These are phyloP conservation scores for Cicer bijugum DNA, from an alignment of 306 rosid genomes.

Conservation along the genomic window DNA sequence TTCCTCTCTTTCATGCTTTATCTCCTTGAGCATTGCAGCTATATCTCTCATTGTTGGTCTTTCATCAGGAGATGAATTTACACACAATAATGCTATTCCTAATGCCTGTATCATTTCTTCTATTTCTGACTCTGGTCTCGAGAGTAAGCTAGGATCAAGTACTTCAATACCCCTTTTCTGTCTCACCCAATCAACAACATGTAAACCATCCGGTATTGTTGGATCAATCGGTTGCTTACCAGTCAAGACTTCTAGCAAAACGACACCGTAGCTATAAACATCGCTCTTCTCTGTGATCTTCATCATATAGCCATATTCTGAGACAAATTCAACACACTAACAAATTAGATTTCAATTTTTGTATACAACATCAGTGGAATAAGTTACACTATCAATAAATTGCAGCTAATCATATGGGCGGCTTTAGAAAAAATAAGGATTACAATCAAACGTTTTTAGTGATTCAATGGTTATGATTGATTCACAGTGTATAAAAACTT, in stretches of 20 bases:
- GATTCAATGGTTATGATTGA: background rate
- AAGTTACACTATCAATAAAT: background rate
- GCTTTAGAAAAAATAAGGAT: background rate
- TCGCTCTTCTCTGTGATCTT: conserved; percentile 73
- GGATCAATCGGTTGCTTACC: conserved; percentile 99
- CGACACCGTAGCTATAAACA: conserved; percentile 87
- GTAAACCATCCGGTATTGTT: conserved; percentile 85
- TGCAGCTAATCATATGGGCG: background rate
- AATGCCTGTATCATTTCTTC: conserved; percentile 89
- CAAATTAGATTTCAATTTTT: background rate
- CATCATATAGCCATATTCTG: conserved; percentile 96
- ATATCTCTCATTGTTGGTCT: conserved; percentile 97
- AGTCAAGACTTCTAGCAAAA: conserved; percentile 78
- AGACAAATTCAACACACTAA: conserved; percentile 24
- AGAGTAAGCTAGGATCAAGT: conserved; percentile 66
- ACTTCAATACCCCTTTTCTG: conserved; percentile 72
- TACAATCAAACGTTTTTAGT: background rate
- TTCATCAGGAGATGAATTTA: conserved; percentile 76
- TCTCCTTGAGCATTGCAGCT: conserved; percentile 86
- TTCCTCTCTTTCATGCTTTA: conserved; percentile 82
- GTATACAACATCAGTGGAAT: background rate
- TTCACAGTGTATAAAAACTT: background rate
- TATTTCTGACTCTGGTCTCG: conserved; percentile 77
- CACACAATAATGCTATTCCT: conserved; percentile 90
- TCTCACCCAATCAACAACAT: conserved; percentile 94